Evolutionary conservation across 164 flowering plant species (phyloP), one percentile per base, ranked within the genome.

Genomic region (Aristolochia fimbriata): DNA sequence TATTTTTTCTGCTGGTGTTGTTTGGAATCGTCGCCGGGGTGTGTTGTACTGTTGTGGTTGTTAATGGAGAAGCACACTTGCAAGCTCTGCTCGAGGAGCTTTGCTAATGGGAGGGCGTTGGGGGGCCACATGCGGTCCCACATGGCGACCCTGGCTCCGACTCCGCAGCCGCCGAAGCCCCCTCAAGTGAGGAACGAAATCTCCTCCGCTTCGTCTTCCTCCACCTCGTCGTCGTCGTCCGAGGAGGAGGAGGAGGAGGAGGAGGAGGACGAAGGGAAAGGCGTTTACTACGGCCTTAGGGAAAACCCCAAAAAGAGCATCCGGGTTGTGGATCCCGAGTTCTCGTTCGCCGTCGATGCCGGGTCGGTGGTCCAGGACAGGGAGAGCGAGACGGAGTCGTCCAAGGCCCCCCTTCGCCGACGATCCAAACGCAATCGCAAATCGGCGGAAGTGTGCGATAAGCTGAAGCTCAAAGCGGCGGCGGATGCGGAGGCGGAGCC

Each of bases 41-140:
- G 43, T 5, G 43, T 37, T 37, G 12, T 37, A 31, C 37, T 31
- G 7, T 3, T n/a, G 30, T 27, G 30, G 3, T 27, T 37, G 43
- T 30, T 50, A 21, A 30, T 70, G 56, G 25, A 55, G 47, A 76
- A 68, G 56, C 88, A 88, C 65, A 70, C 73, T 5, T 92, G 98
- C 79, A 87, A 83, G 71, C 75, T 83, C 65, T 92, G 98, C 70
- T 54, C 55, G 64, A 87, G 83, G 72, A 76, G 73, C 31, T 92
- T 88, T 65, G 70, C 76, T 16, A 83, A 85, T 70, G 98, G 96
- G 0, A 81, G 92, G 74, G 88, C 96, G 48, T 70, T 92, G 57
- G 98, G 95, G 15, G 96, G 98, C 53, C 98, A 92, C 71, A 92
- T 87, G 88, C 83, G 96, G 85, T 82, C 95, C 71, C 98, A 91